Base-by-base conservation (phyloP, 2,329 filamentous ascomycete genomes). In the Stagonosporopsis vannaccii region DNA sequence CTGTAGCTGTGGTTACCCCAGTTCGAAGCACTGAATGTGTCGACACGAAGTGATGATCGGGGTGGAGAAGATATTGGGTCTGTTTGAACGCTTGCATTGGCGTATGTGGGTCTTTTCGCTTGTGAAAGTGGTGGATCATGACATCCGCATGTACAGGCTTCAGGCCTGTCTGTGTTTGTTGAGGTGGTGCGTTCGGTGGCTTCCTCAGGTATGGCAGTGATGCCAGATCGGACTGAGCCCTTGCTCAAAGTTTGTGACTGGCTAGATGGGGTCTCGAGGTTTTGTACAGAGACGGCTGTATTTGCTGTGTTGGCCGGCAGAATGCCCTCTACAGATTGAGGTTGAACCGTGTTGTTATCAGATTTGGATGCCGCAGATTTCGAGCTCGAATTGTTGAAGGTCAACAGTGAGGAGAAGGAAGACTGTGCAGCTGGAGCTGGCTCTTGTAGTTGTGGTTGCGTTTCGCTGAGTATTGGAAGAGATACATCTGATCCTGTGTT, bases 51-150 rank as follows among this genome's bases (percentile, higher is more conserved):
- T 4, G 58, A 36, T 8, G 57, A 56, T 6, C 33, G 40, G 11
- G 60, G 44, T 7, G 51, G 58, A 4, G 62, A 42, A 5, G 58
- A 41, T 1, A 47, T 28, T 2, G 61, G 59, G 1, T 67, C 60
- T 8, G 71, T 74, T 52, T 74, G 71, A 0, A 68, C 57, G 45
- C 60, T 64, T 11, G 61, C 57, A 33, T 71, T 55, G 28, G 59
- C 36, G 41, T 74, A 74, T 5, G 17, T 47, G 8, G 62, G 37
- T 37, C 25, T 36, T 39, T 41, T 30, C 7, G n/a, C 25, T 7
- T 20, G 13, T 11, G 32, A 23, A 12, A 43, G 9, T 4, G 32
- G 32, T 8, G 25, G 19, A 9, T 32, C 11, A 12, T 49, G 51
- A n/a, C 32, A 49, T 1, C 45, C 51, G 7, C 65, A 70, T 39